These are phyloP conservation scores for Pestalotiopsis sp. DNA, from an alignment of 2,329 filamentous ascomycete genomes.

Conservation along the genomic window DNA sequence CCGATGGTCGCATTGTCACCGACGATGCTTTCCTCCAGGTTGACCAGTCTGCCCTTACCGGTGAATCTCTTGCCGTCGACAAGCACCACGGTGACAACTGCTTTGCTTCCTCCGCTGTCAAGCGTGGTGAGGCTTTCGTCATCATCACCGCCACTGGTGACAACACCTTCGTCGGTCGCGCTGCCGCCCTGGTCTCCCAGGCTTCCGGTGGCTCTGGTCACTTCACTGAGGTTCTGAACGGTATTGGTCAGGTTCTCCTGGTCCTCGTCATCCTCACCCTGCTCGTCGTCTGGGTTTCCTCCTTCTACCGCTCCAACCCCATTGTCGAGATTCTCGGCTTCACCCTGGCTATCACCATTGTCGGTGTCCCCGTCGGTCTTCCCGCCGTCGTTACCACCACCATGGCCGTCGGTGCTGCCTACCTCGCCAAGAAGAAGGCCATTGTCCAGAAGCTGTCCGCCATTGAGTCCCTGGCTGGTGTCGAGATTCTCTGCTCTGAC, in stretches of 20 bases:
- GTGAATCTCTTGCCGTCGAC: slow-evolving; percentile 89
- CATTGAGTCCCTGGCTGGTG: slow-evolving; percentile 89
- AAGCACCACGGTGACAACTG: slow-evolving; percentile 82
- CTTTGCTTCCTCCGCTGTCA: slow-evolving; percentile 86
- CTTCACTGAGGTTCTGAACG: slow-evolving; percentile 89
- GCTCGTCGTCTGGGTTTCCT: slow-evolving; percentile 81
- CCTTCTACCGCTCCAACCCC: slow-evolving; percentile 83
- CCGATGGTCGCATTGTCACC: slow-evolving; percentile 84
- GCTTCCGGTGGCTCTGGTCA: slow-evolving; percentile 77
- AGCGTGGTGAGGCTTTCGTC: slow-evolving; percentile 85
- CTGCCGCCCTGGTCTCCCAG: slow-evolving; percentile 81
- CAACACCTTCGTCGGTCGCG: slow-evolving; percentile 87
- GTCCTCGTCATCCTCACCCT: slow-evolving; percentile 81
- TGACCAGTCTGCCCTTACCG: slow-evolving; percentile 89
- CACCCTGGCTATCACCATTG: slow-evolving; percentile 86
- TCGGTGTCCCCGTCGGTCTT: slow-evolving; percentile 91
- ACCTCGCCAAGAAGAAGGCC: slow-evolving; percentile 89
- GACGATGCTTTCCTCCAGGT: slow-evolving; percentile 85
- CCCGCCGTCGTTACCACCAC: slow-evolving; percentile 92
- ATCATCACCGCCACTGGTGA: slow-evolving; percentile 85
- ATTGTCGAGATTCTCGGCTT: slow-evolving; percentile 82
- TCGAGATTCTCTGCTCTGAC: slow-evolving; percentile 92
- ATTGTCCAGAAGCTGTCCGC: slow-evolving; percentile 92
- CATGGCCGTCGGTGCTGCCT: slow-evolving; percentile 91
- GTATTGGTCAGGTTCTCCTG: slow-evolving; percentile 80